Conservation (phyloP, 2,329 filamentous ascomycete species). For the Scleromitrula shiraiana region DNA sequence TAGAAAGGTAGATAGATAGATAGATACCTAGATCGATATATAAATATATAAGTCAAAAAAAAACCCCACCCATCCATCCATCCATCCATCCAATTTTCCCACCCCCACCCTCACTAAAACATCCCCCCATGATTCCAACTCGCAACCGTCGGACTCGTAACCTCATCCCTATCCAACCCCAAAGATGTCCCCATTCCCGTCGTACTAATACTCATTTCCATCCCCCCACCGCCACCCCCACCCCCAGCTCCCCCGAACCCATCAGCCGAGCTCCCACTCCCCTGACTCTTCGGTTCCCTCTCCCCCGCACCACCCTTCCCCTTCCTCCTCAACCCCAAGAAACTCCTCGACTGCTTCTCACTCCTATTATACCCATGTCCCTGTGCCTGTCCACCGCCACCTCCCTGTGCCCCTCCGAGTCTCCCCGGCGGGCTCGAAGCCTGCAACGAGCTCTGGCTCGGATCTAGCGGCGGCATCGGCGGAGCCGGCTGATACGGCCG, state of each 20-base stretch:
- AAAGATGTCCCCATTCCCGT: neutral
- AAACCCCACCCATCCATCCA: neutral
- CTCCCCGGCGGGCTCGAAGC: conserved; percentile 18
- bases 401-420: too few relatives aligned
- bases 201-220: conserved; percentile 1
- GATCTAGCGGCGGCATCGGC: neutral
- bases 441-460: conserved; percentile 8
- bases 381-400: too few relatives aligned
- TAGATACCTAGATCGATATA: neutral
- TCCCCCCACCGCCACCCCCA: neutral
- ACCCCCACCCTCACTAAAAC: neutral
- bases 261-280: conserved; percentile 6
- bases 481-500: conserved; percentile 11
- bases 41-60: neutral
- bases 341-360: conserved; percentile 23
- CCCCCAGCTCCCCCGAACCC: neutral
- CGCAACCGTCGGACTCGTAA: neutral
- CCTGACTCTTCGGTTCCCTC: conserved; percentile 6
- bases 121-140: neutral
- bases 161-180: neutral
- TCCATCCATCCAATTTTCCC: neutral
- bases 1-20: neutral
- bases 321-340: conserved; percentile 23
- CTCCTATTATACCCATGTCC: conserved; percentile 20
- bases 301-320: conserved; percentile 8